These are phyloP conservation scores for Gnetum montanum DNA, from an alignment of 75 land plant species.

Conservation along the genomic window DNA sequence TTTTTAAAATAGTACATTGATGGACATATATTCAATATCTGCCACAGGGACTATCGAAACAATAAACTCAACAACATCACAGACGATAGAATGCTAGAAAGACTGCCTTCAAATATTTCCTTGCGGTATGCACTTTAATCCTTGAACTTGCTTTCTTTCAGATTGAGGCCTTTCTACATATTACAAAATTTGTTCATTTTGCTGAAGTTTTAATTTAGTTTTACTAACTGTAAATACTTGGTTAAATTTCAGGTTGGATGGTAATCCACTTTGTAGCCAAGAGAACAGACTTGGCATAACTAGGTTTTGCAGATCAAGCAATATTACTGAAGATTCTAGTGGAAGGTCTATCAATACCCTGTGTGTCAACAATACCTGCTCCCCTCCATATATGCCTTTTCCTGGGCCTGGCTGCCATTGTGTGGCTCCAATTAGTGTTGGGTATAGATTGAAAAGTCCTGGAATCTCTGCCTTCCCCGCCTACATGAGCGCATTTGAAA, in stretches of 20 bases:
- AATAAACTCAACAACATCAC: constrained; percentile 32
- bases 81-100: background rate
- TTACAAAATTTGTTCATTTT: background rate
- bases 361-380: constrained; percentile 26
- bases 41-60: constrained; percentile 38
- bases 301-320: constrained; percentile 23
- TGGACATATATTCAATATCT: background rate
- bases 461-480: constrained; percentile 56
- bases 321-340: background rate
- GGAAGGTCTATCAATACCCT: background rate
- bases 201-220: background rate
- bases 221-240: background rate
- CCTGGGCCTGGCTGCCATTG: constrained; percentile 48
- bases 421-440: constrained; percentile 55
- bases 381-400: constrained; percentile 22
- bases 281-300: constrained; percentile 6
- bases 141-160: background rate
- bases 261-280: constrained; percentile 38
- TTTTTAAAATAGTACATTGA: background rate
- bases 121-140: constrained; percentile 21
- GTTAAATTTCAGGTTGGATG: constrained; percentile 22
- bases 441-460: constrained; percentile 75
- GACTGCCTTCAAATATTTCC: constrained; percentile 38
- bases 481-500: constrained; percentile 21
- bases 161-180: background rate